Evolutionary conservation across 768 basidiomycete species (phyloP).

Genomic region (Daedalea quercina): DNA sequence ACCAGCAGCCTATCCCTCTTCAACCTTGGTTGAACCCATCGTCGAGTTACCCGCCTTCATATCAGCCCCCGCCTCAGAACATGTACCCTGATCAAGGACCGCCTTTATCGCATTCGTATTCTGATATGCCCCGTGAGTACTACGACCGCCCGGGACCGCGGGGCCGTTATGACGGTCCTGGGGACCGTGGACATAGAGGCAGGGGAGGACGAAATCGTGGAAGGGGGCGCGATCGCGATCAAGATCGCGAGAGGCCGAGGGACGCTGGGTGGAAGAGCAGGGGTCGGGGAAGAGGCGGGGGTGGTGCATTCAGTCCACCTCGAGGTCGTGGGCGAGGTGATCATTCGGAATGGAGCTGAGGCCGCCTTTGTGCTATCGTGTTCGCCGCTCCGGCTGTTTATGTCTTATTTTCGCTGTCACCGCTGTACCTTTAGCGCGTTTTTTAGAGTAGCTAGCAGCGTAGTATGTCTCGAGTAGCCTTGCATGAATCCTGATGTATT

Average conservation of each 20-base stretch:
- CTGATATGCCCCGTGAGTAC: slow-evolving; percentile 19
- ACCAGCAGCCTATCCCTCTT: slow-evolving; percentile 10
- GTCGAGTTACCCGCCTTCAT: slow-evolving; percentile 15
- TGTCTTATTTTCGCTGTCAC: not conserved
- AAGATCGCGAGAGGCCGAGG: slow-evolving; percentile 31
- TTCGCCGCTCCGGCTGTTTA: not conserved
- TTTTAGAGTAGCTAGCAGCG: not conserved
- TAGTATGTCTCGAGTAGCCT: not conserved
- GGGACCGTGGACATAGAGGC: slow-evolving; percentile 23
- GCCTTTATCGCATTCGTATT: slow-evolving; percentile 12
- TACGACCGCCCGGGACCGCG: slow-evolving; percentile 9
- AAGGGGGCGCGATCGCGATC: slow-evolving; percentile 20
- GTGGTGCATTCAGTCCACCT: slow-evolving; percentile 6
- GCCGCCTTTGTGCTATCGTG: not conserved
- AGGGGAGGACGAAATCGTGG: slow-evolving; percentile 28
- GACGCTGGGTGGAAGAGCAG: slow-evolving; percentile 58
- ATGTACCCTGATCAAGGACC: slow-evolving; percentile 18
- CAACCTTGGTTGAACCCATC: slow-evolving; percentile 16
- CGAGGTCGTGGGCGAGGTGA: slow-evolving; percentile 6
- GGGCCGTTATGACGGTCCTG: slow-evolving; percentile 10
- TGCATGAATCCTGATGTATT: too few species aligned
- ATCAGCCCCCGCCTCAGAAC: slow-evolving; percentile 6
- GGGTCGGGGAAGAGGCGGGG: slow-evolving; percentile 11
- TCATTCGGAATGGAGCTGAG: slow-evolving; percentile 4
- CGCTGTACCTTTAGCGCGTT: not conserved